Conservation (phyloP, 2,329 filamentous ascomycete species). For the Colletotrichum sp. region DNA sequence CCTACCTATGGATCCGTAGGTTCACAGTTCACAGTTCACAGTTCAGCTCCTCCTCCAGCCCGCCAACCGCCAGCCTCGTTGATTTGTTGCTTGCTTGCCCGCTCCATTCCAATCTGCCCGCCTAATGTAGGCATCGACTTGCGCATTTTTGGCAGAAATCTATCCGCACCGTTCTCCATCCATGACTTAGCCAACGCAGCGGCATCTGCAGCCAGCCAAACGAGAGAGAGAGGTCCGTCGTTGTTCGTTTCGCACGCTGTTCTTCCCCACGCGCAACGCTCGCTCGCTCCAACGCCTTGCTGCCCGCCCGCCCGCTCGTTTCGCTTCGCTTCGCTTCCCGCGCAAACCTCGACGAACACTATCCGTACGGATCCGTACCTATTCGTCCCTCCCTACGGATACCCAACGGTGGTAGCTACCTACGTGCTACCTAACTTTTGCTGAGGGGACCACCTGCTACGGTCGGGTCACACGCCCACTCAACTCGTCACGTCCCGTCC, state of each 20-base stretch:
- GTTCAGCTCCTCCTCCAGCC: neutral
- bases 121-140: neutral
- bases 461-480: neutral
- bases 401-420: neutral
- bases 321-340: conserved; percentile 11
- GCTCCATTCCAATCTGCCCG: neutral
- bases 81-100: neutral
- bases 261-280: conserved; percentile 6
- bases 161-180: neutral
- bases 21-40: neutral
- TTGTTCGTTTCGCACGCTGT: neutral
- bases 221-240: neutral
- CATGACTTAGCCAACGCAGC: neutral
- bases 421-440: neutral
- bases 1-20: neutral
- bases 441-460: neutral
- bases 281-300: neutral
- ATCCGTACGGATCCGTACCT: neutral
- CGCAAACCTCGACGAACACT: conserved; percentile 5
- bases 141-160: neutral
- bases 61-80: conserved; percentile 8
- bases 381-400: neutral
- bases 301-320: neutral
- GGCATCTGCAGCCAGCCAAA: neutral
- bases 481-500: neutral